These are phyloP conservation scores for Lentinus brumalis DNA, from an alignment of 768 basidiomycete genomes.

Conservation along the genomic window DNA sequence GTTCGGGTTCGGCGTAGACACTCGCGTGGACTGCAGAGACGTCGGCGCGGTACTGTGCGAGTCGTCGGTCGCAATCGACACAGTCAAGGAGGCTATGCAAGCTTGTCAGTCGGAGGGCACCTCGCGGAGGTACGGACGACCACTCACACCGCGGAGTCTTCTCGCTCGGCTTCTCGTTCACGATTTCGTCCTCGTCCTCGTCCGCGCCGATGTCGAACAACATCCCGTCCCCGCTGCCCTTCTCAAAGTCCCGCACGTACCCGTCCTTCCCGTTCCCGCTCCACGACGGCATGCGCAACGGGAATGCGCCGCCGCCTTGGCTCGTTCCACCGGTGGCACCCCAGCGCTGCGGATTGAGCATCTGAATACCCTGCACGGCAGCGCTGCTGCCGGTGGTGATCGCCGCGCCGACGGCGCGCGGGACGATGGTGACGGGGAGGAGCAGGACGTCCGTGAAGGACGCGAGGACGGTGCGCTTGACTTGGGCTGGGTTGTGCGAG, in stretches of 20 bases:
- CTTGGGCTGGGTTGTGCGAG: constrained; percentile 85
- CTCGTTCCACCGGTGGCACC: constrained; percentile 42
- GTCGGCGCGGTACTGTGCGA: constrained; percentile 11
- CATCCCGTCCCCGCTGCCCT: constrained; percentile 41
- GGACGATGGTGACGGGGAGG: constrained; percentile 95
- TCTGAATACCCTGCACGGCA: constrained; percentile 81
- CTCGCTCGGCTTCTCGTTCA: constrained; percentile 13
- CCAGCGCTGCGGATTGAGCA: constrained; percentile 92
- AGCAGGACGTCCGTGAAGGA: constrained; percentile 90
- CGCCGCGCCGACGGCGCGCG: constrained; percentile 63
- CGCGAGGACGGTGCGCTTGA: constrained; percentile 91
- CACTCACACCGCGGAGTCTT: constrained; percentile 17
- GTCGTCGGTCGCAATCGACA: constrained; percentile 1
- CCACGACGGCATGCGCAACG: constrained; percentile 17
- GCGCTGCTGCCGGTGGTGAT: constrained; percentile 71
- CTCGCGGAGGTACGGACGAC: background rate
- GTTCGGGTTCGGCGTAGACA: constrained; percentile 20
- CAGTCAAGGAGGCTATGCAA: constrained; percentile 13
- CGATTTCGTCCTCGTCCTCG: constrained; percentile 35
- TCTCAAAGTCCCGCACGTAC: constrained; percentile 35
- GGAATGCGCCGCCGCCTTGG: constrained; percentile 9
- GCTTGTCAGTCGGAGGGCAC: background rate
- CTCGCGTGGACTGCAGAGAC: constrained; percentile 17
- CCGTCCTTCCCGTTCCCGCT: constrained; percentile 19
- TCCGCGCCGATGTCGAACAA: constrained; percentile 55